Base-by-base conservation (phyloP, 805 yeast genomes). In the Yamadazyma scolyti region DNA sequence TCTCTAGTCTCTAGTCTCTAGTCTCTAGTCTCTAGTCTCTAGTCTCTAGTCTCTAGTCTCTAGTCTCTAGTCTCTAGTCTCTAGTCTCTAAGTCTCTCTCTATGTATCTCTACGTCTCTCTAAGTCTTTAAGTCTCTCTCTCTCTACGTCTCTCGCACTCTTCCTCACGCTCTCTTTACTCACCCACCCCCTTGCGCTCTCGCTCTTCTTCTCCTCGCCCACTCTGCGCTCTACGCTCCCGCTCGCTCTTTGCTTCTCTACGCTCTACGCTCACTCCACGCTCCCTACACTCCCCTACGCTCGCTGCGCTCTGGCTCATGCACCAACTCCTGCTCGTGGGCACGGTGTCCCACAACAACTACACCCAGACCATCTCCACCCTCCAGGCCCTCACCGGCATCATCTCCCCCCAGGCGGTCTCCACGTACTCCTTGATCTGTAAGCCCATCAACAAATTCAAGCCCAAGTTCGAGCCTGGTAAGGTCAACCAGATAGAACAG, bases 401-500 rank as follows among this genome's bases (percentile, higher is more conserved):
- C 23, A 57, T 64, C 38, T 43, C 49, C 2, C 75, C 77, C 1
- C 70, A 63, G 39, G 52, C 52, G 4, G 56, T 73, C 14, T 48
- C 73, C 13, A 66, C 71, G 3, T 77, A 75, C 44, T 65, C 77
- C 4, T 57, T 73, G 12, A 52, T 71, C 8, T 53, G 76, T 25
- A 68, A 61, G 40, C 80, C 81, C 2, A 63, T 62, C 46, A 62
- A 65, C 39, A 67, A 69, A 15, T 75, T 70, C 57, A 62, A 59
- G 29, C 80, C 80, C 12, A 74, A 73, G 41, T 60, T 65, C 30
- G 70, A 65, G 41, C 73, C 77, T 1, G 79, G 79, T 2, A 75
- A 74, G 46, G 66, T 73, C 35, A 71, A 69, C 42, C 81, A 75
- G 46, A 71, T 71, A 11, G 80, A 75, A 46, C 76, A 73, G 37